phyloP scores from a whole-genome alignment of 352 stramenopile genomes.

The Pilasporangium apinafurcum region DNA sequence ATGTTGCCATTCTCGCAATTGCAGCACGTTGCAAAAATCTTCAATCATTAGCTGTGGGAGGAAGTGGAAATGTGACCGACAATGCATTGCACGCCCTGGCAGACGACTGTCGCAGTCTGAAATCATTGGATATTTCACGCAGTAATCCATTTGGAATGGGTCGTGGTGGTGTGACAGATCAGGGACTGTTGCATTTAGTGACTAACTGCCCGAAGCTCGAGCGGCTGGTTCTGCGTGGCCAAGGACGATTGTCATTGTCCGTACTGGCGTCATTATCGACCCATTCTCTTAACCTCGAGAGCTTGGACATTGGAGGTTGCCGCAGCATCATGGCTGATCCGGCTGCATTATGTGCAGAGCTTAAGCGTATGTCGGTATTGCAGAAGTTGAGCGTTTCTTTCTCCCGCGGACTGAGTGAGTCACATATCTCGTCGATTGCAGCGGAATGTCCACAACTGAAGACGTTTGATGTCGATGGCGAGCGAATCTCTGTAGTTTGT shows the following conservation, averaged over 20 bases:
- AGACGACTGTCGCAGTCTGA: constrained; percentile 26
- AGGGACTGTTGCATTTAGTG: constrained; percentile 28
- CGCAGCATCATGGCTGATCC: constrained; percentile 51
- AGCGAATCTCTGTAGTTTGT: constrained; percentile 16
- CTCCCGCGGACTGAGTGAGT: constrained; percentile 26
- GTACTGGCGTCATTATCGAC: constrained; percentile 28
- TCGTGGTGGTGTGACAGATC: constrained; percentile 42
- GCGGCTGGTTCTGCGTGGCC: constrained; percentile 40
- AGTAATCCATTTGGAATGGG: constrained; percentile 64
- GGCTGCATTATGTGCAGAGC: constrained; percentile 22
- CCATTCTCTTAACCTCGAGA: constrained; percentile 32
- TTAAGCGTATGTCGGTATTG: constrained; percentile 35
- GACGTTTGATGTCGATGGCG: constrained; percentile 41
- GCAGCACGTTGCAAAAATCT: constrained; percentile 24
- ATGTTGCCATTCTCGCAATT: constrained; percentile 23
- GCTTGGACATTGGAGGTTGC: constrained; percentile 53
- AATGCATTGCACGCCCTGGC: constrained; percentile 28
- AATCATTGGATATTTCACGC: constrained; percentile 42
- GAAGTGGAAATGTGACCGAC: constrained; percentile 42
- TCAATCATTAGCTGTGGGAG: constrained; percentile 32
- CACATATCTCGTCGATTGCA: constrained; percentile 46
- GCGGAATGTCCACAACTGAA: constrained; percentile 54
- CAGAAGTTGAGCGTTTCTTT: constrained; percentile 59
- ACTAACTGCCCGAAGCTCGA: constrained; percentile 32
- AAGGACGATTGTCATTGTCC: constrained; percentile 36